These are phyloP conservation scores for Pyrenophora seminiperda DNA, from an alignment of 2,329 filamentous ascomycete species.

Conservation along the genomic window DNA sequence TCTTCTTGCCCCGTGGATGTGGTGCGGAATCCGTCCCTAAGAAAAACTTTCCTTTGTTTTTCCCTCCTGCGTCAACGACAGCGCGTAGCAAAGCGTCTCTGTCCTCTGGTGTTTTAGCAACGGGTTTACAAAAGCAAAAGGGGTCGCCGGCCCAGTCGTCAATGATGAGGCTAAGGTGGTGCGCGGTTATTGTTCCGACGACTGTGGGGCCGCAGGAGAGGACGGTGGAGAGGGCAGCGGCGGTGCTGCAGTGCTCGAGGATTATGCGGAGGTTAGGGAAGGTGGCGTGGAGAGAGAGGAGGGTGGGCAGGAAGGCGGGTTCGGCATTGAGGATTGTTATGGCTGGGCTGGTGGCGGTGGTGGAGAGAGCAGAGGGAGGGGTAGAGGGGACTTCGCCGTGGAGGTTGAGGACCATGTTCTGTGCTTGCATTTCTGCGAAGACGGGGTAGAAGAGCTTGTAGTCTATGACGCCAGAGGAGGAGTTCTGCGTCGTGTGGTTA, in stretches of 20 bases:
- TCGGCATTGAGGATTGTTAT: slow-evolving; percentile 67
- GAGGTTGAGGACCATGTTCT: slow-evolving; percentile 85
- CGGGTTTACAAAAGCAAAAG: slow-evolving; percentile 80
- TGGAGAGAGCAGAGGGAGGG: slow-evolving; percentile 29
- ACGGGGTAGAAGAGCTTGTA: slow-evolving; percentile 75
- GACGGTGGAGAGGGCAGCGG: slow-evolving; percentile 79
- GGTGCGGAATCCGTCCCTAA: slow-evolving; percentile 76
- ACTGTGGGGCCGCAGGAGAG: slow-evolving; percentile 77
- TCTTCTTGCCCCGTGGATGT: slow-evolving; percentile 66
- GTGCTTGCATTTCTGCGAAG: slow-evolving; percentile 86
- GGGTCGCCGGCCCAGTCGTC: slow-evolving; percentile 73
- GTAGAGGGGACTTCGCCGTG: slow-evolving; percentile 81
- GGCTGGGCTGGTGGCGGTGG: slow-evolving; percentile 22
- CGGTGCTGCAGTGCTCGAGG: slow-evolving; percentile 87
- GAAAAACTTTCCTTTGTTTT: slow-evolving; percentile 70
- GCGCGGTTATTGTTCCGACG: slow-evolving; percentile 80
- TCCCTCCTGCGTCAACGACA: slow-evolving; percentile 45
- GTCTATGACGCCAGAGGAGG: slow-evolving; percentile 69
- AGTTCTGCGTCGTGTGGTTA: slow-evolving; percentile 53
- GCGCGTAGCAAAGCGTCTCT: slow-evolving; percentile 73
- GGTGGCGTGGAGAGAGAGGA: slow-evolving; percentile 71
- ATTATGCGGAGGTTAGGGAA: slow-evolving; percentile 73
- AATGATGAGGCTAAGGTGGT: slow-evolving; percentile 80
- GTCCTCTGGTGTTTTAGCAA: slow-evolving; percentile 68
- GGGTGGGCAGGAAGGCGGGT: slow-evolving; percentile 77